Evolutionary conservation across 2,329 filamentous ascomycete genomes (phyloP).

Genomic region (Cordyceps pruinosa): DNA sequence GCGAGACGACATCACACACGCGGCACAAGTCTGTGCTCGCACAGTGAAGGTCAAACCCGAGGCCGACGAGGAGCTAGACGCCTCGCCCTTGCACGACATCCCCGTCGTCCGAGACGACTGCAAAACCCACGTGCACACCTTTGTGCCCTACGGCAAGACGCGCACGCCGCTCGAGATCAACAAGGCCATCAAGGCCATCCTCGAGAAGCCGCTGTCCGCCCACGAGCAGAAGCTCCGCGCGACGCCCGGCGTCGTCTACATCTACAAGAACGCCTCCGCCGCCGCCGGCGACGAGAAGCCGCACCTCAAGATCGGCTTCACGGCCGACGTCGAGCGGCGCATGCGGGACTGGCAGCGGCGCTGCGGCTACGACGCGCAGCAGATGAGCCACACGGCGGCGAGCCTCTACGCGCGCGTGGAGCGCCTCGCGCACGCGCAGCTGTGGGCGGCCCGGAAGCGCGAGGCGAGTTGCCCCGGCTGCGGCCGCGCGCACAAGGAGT

Average conservation of each 20-base stretch:
- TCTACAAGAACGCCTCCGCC: slow-evolving; percentile 19
- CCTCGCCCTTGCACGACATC: background rate
- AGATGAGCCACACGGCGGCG: slow-evolving; percentile 14
- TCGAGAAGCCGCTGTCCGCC: slow-evolving; percentile 11
- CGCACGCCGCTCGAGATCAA: slow-evolving; percentile 15
- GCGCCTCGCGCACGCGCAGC: slow-evolving; percentile 23
- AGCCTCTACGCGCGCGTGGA: slow-evolving; percentile 23
- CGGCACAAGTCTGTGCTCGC: background rate
- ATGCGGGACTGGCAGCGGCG: slow-evolving; percentile 19
- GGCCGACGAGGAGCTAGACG: background rate
- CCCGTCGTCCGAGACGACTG: background rate
- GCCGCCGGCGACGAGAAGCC: slow-evolving; percentile 11
- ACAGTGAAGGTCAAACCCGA: background rate
- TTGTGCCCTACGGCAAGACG: slow-evolving; percentile 15
- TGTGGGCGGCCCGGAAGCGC: slow-evolving; percentile 20
- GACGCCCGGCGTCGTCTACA: slow-evolving; percentile 19
- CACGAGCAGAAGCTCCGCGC: background rate
- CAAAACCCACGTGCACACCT: slow-evolving; percentile 13
- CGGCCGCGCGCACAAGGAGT: slow-evolving; percentile 20
- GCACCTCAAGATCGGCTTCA: slow-evolving; percentile 26
- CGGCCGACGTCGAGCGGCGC: slow-evolving; percentile 17
- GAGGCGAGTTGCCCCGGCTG: slow-evolving; percentile 22
- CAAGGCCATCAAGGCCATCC: slow-evolving; percentile 13
- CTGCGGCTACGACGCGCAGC: slow-evolving; percentile 21
- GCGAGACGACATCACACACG: background rate